A percentile compares a stretch with the other conserved stretches of the same genome.
These are phyloP conservation scores for Wickerhamomyces chaumierensis DNA, from an alignment of 805 yeast species.

Conservation along the genomic window DNA sequence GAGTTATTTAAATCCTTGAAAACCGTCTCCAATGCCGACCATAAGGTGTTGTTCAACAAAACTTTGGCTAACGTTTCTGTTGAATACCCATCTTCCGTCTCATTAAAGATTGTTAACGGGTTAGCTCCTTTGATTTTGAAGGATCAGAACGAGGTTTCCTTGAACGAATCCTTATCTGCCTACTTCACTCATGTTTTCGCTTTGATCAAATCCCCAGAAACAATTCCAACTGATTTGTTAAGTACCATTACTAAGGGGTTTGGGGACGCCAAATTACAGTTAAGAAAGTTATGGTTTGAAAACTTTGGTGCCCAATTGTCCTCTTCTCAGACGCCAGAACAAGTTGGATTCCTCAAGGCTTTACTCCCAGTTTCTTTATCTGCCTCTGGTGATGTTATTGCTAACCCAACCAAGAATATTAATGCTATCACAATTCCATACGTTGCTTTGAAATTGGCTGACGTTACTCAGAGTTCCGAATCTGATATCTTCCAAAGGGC, in stretches of 20 bases:
- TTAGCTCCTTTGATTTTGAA: conserved; percentile 47
- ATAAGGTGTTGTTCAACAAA: conserved; percentile 41
- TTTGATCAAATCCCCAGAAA: conserved; percentile 13
- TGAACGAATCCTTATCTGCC: conserved; percentile 37
- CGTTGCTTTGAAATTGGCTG: conserved; percentile 26
- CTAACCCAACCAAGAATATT: conserved; percentile 39
- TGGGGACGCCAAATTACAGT: conserved; percentile 46
- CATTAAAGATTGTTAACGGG: conserved; percentile 28
- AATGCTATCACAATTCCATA: conserved; percentile 39
- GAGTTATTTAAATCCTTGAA: conserved; percentile 51
- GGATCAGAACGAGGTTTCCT: conserved; percentile 65
- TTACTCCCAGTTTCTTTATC: conserved; percentile 15
- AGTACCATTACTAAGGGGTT: conserved; percentile 38
- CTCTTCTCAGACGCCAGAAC: conserved; percentile 3
- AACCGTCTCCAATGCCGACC: conserved; percentile 50
- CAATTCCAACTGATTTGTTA: conserved; percentile 12
- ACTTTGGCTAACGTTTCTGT: conserved; percentile 27
- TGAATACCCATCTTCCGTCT: conserved; percentile 15
- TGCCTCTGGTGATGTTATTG: conserved; percentile 32
- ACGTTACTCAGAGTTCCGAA: conserved; percentile 15
- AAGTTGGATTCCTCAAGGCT: conserved; percentile 3
- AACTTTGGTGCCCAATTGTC: conserved; percentile 30
- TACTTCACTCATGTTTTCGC: conserved; percentile 34
- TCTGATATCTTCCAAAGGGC: conserved; percentile 23
- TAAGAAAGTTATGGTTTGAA: conserved; percentile 60